Percentiles rank a stretch among this genome's conserved stretches.
phyloP scores from a whole-genome alignment of 2,329 filamentous ascomycete species.

The Xylaria arbuscula region DNA sequence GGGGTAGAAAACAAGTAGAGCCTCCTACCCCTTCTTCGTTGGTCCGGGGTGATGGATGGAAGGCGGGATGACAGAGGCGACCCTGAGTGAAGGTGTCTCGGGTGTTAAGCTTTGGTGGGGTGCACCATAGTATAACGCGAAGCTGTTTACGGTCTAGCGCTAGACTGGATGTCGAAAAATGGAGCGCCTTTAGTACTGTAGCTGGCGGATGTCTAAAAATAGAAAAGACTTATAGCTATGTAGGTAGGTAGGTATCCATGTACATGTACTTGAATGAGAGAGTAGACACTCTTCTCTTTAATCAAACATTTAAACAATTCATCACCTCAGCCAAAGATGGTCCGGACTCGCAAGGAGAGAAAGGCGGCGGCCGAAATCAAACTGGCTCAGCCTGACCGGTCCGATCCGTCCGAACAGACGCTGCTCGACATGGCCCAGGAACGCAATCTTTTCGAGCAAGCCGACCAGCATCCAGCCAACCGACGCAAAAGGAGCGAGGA shows the following conservation, averaged over 20 bases:
- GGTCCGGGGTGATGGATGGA: not conserved
- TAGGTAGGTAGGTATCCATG: not conserved
- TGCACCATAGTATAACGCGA: not conserved
- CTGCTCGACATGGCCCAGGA: slow-evolving; percentile 79
- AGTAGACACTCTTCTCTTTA: no score
- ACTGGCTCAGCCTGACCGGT: slow-evolving; percentile 76
- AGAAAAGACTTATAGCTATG: no score
- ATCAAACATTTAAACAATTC: no score
- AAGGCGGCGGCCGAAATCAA: slow-evolving; percentile 65
- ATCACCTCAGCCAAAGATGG: slow-evolving; percentile 55
- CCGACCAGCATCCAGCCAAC: slow-evolving; percentile 55
- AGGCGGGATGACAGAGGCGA: no score
- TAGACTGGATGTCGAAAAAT: not conserved
- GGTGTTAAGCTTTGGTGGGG: no score
- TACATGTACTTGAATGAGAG: no score
- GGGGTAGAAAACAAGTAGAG: slow-evolving; percentile 42
- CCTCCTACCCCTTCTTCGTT: slow-evolving; percentile 38
- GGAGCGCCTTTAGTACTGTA: no score
- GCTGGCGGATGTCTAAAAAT: no score
- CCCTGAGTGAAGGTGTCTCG: no score
- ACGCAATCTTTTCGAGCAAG: slow-evolving; percentile 65
- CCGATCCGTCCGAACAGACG: slow-evolving; percentile 70
- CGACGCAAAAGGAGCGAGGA: slow-evolving; percentile 38
- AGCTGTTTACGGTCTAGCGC: not conserved
- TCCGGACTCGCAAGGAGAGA: slow-evolving; percentile 60